Base-by-base conservation (phyloP, 2,329 filamentous ascomycete genomes). In the Drechslera avenae region DNA sequence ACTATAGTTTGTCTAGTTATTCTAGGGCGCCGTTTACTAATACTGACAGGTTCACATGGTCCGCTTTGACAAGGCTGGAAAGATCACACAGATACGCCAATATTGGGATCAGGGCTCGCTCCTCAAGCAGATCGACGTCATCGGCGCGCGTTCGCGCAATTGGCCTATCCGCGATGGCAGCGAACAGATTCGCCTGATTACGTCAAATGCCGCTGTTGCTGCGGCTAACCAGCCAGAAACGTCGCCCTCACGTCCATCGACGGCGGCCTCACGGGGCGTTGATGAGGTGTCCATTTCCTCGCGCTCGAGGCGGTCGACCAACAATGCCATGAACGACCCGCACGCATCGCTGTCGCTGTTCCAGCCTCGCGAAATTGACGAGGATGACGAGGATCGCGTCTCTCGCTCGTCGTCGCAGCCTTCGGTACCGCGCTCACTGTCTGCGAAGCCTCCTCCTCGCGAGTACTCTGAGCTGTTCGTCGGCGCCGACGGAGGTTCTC, bases 31-130 rank as follows among this genome's bases (percentile, higher is more conserved):
- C 21, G 16, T 32, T 39, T 26, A 39, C 48, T 60, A 48, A 66
- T 59, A 33, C 39, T 23, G 28, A 14, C 57, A 74, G 72, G 58
- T 75, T 21, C 94, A 99, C 78, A 86, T 97, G 59, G 92, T 99
- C 60, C 84, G 85, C 50, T 96, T 97, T 75, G 84, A 95, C 73
- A 71, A 75, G 59, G 75, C 87, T 39, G 84, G 86, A 72, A 91
- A 90, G 77, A 97, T 99, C 70, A 74, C 83, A 52, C 90, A 94
- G 73, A 89, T 97, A 59, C 89, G 93, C 63, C 85, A 93, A 62
- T 90, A 88, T 73, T 99, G 94, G 94, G 94, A 99, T 73, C 94
- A 99, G 75, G 92, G 87, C 54, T 88, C 91, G 46, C 83, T 99
- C 33, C 83, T 99, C 61, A 97, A 94, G 78, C 88, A 96, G 74